Evolutionary conservation across 805 yeast species (phyloP).

Genomic region (Ogataea pilisensis): DNA sequence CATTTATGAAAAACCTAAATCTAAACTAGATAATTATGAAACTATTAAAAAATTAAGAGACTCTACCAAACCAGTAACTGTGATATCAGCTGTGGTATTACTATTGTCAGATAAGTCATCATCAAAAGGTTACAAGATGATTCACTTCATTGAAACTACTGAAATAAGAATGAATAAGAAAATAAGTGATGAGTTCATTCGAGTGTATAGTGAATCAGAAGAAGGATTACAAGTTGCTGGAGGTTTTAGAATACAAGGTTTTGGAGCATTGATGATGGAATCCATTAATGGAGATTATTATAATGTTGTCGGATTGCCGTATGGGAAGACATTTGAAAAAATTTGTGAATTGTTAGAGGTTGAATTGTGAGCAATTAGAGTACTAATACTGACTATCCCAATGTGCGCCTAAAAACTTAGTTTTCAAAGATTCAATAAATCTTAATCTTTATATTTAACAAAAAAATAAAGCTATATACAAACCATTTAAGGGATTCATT

Average conservation of each 20-base stretch:
- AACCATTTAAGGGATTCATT: too few relatives aligned
- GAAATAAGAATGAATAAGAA: conserved; percentile 36
- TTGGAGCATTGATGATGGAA: conserved; percentile 61
- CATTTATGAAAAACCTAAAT: conserved; percentile 80
- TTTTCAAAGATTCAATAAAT: too few relatives aligned
- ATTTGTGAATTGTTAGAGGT: conserved; percentile 17
- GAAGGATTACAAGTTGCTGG: conserved; percentile 89
- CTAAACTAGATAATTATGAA: conserved; percentile 43
- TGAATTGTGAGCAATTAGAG: conserved; percentile 2
- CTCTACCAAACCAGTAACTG: conserved; percentile 40
- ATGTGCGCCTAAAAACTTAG: too few relatives aligned
- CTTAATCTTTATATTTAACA: too few relatives aligned
- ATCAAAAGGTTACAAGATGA: conserved; percentile 13
- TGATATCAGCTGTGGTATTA: conserved; percentile 51
- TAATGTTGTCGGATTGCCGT: conserved; percentile 88
- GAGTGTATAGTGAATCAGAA: conserved; percentile 57
- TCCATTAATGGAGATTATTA: conserved; percentile 73
- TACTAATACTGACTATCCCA: too few relatives aligned
- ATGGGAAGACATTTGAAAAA: conserved; percentile 44
- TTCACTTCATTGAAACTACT: conserved; percentile 23
- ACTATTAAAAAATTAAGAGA: conserved; percentile 48
- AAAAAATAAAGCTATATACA: neutral
- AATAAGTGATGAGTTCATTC: conserved; percentile 51
- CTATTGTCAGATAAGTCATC: conserved; percentile 24
- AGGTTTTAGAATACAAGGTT: conserved; percentile 81